Conservation (phyloP, 2,329 filamentous ascomycete species). For the Orbilia quercus region DNA sequence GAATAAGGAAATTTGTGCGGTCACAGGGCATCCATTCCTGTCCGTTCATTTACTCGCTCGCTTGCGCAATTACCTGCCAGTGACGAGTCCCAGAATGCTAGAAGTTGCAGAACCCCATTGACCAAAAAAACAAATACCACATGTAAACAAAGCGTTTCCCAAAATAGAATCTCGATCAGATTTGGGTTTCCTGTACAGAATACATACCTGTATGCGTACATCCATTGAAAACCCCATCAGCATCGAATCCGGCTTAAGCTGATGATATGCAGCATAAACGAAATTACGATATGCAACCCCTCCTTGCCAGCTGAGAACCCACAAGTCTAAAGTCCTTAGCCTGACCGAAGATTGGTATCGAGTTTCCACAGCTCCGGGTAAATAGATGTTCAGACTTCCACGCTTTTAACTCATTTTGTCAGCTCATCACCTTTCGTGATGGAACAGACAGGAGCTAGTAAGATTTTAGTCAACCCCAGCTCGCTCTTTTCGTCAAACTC, state of each 20-base stretch:
- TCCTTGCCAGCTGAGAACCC: conserved; percentile 9
- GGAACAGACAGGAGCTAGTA: conserved; percentile 6
- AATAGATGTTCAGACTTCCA: conserved; percentile 20
- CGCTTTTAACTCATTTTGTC: conserved; percentile 5
- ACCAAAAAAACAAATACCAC: conserved; percentile 34
- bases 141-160: conserved; percentile 21
- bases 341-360: conserved; percentile 30
- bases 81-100: conserved; percentile 17
- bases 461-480: conserved; percentile 5
- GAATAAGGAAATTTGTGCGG: conserved; percentile 56
- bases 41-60: conserved; percentile 41
- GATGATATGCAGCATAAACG: conserved; percentile 45
- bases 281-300: conserved; percentile 48
- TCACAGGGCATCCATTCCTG: conserved; percentile 1
- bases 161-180: conserved; percentile 52
- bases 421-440: conserved; percentile 7
- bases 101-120: neutral
- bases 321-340: too few species aligned
- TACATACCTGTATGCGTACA: too few species aligned
- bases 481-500: neutral
- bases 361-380: conserved; percentile 47
- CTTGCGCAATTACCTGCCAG: neutral
- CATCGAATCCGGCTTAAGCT: conserved; percentile 12
- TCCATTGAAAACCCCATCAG: conserved; percentile 9
- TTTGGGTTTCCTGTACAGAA: conserved; percentile 6